phyloP scores from a whole-genome alignment of 306 rosid genomes.

The Clitoria ternatea region DNA sequence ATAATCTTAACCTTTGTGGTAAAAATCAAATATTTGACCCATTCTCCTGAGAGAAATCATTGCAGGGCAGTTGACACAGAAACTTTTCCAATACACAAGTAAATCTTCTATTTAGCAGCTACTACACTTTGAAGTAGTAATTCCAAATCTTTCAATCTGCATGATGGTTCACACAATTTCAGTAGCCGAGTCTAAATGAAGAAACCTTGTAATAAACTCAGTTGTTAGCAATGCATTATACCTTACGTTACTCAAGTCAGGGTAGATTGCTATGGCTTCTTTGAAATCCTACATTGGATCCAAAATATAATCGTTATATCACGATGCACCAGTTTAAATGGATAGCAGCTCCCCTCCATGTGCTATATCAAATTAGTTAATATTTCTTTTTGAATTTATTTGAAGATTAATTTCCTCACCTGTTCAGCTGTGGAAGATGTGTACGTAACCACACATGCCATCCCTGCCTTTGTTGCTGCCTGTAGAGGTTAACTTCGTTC shows the following conservation, averaged over 20 bases:
- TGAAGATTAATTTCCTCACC: slow-evolving; percentile 39
- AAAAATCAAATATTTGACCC: slow-evolving; percentile 15
- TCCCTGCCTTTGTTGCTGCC: slow-evolving; percentile 95
- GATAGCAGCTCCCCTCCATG: not conserved
- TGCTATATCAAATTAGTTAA: not conserved
- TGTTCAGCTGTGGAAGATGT: slow-evolving; percentile 88
- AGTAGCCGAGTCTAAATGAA: not conserved
- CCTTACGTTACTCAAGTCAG: slow-evolving; percentile 80
- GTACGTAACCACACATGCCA: slow-evolving; percentile 80
- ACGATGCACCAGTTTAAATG: slow-evolving; percentile 6
- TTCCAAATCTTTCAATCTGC: slow-evolving; percentile 84
- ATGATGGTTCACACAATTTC: slow-evolving; percentile 19
- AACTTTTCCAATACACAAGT: not conserved
- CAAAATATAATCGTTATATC: slow-evolving; percentile 7
- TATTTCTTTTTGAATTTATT: not conserved
- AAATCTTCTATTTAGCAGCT: slow-evolving; percentile 46
- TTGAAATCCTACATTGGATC: slow-evolving; percentile 58
- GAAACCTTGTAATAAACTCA: not conserved
- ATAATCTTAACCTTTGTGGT: slow-evolving; percentile 9
- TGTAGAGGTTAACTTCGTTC: slow-evolving; percentile 26
- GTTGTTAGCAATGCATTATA: slow-evolving; percentile 27
- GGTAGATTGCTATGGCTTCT: slow-evolving; percentile 77
- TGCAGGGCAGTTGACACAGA: not conserved
- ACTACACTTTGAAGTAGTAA: slow-evolving; percentile 53
- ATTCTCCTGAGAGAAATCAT: not conserved